Percentiles rank a stretch among this genome's conserved stretches.
These are phyloP conservation scores for Cyberlindnera mycetangii DNA, from an alignment of 805 yeast genomes.

Conservation along the genomic window DNA sequence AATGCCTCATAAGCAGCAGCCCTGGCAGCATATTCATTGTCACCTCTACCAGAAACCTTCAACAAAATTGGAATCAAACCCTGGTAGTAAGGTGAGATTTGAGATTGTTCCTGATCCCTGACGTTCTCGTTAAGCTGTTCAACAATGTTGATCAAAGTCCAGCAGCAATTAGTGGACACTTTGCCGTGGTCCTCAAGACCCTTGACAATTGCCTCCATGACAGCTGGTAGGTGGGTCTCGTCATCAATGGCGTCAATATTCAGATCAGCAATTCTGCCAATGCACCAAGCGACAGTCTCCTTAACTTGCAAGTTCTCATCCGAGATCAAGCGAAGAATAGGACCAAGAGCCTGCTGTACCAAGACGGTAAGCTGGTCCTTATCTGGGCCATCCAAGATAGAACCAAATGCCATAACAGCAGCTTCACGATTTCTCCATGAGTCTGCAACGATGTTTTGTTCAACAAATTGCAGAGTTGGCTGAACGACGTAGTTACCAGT, in stretches of 20 bases:
- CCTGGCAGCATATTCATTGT: constrained; percentile 83
- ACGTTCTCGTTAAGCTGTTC: constrained; percentile 72
- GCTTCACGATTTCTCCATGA: constrained; percentile 93
- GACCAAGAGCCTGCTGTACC: constrained; percentile 78
- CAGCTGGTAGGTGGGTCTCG: constrained; percentile 60
- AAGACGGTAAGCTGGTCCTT: constrained; percentile 61
- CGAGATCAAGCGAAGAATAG: constrained; percentile 68
- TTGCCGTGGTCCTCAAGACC: constrained; percentile 93
- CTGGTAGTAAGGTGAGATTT: constrained; percentile 72
- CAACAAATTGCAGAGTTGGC: constrained; percentile 83
- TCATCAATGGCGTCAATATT: constrained; percentile 74
- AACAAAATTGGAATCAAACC: constrained; percentile 67
- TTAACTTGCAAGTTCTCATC: constrained; percentile 83
- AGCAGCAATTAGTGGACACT: constrained; percentile 95
- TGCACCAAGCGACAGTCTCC: constrained; percentile 98
- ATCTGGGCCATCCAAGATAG: constrained; percentile 93
- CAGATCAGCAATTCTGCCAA: constrained; percentile 91
- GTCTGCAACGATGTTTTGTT: constrained; percentile 54
- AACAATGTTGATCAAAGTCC: constrained; percentile 90
- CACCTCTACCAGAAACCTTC: constrained; percentile 64
- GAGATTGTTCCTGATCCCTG: constrained; percentile 42
- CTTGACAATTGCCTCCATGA: constrained; percentile 65
- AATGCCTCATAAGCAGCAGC: constrained; percentile 97
- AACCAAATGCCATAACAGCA: constrained; percentile 98
- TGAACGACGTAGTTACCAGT: constrained; percentile 84